Base-by-base conservation (phyloP, 1,284 basidiomycete species). In the Cerioporus squamosus region DNA sequence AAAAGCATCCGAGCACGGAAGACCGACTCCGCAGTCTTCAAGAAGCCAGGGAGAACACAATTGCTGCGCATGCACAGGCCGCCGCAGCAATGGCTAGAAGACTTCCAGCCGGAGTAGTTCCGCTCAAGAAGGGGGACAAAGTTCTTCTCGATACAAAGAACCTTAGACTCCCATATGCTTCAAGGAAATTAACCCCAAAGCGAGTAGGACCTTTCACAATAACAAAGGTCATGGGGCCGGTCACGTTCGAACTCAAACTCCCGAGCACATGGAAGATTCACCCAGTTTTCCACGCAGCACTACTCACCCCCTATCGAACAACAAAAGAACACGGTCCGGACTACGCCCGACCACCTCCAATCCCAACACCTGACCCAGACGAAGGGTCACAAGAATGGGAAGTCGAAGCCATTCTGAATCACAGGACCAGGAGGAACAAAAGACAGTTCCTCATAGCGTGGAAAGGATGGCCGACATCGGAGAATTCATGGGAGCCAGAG, bases 391-490 rank as follows among this genome's bases (percentile, higher is more conserved):
- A 45, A 26, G 51, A 53, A 26, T 43, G 33, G n/a, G 44, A 45
- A 14, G 44, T 53, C 0, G 43, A 53, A 24, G 26, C 57, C 44
- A 66, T 66, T 6, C 18, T 68, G 0, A 56, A 64, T 36, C 44
- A 60, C 17, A 20, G 54, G 18, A 33, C 23, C 4, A 40, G 49
- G 2, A 44, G 56, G 2, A 33, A 53, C 2, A 53, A 49, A 4
- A 42, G 22, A 26, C 51, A 58, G 43, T 63, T 61, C 40, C 45
- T 63, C 1, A 53, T 63, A 15, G 43, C 52, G 1, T 63, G 62
- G 62, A 50, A 33, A 38, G 62, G 59, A 15, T 61, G 47, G 22
- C 47, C 47, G 15, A n/a, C 47, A 12, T 23, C 31, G 2, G 47
- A 49, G 22, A 49, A 49, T 38, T 39, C 31, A 10, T 53, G 51